Evolutionary conservation across 805 yeast species (phyloP).

Genomic region (Tetrapisispora iriomotensis): DNA sequence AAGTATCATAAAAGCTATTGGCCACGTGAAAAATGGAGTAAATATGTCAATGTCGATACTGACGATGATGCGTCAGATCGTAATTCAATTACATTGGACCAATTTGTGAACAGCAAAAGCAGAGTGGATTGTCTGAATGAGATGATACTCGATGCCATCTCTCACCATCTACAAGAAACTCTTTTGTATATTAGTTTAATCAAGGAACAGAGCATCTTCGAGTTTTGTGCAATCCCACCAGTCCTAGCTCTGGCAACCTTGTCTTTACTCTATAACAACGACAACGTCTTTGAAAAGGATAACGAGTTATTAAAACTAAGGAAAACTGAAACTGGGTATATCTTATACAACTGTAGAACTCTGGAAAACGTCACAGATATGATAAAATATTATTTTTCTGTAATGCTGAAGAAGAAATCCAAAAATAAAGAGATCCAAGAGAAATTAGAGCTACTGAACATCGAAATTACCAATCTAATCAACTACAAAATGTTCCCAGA

Average conservation of each 20-base stretch:
- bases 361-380: slow-evolving; percentile 67
- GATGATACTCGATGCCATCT: slow-evolving; percentile 66
- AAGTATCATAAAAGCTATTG: slow-evolving; percentile 87
- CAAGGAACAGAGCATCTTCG: slow-evolving; percentile 72
- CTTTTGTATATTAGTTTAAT: slow-evolving; percentile 66
- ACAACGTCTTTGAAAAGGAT: slow-evolving; percentile 53
- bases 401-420: slow-evolving; percentile 66
- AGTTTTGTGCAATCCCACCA: slow-evolving; percentile 95
- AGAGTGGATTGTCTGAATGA: slow-evolving; percentile 77
- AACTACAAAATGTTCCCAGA: slow-evolving; percentile 2
- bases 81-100: slow-evolving; percentile 22
- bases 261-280: slow-evolving; percentile 75
- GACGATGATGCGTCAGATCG: slow-evolving; percentile 52
- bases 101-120: slow-evolving; percentile 26
- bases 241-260: slow-evolving; percentile 98
- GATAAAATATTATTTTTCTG: slow-evolving; percentile 62
- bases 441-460: slow-evolving; percentile 72
- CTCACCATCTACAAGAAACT: slow-evolving; percentile 60
- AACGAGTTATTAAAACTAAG: slow-evolving; percentile 58
- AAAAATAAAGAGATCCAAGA: slow-evolving; percentile 36
- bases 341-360: slow-evolving; percentile 66
- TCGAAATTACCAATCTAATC: slow-evolving; percentile 67
- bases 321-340: slow-evolving; percentile 73
- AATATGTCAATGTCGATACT: no score
- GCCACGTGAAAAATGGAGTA: slow-evolving; percentile 90